Evolutionary conservation across 805 yeast species (phyloP).

Genomic region (Clavispora phyllophila): DNA sequence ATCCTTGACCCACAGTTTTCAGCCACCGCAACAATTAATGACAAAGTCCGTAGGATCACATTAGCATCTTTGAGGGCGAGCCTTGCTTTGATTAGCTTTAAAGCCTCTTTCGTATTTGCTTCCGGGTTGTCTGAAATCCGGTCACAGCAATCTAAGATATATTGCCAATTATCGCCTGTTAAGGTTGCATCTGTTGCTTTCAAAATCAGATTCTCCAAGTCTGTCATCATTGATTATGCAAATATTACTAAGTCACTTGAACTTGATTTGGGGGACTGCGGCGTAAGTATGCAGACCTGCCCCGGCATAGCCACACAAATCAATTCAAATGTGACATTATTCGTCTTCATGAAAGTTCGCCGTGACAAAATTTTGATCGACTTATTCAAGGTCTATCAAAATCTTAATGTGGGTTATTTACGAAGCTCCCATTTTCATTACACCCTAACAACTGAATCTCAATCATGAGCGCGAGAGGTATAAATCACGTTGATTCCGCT

Average conservation of each 20-base stretch:
- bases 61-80: slow-evolving; percentile 35
- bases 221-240: slow-evolving; percentile 2
- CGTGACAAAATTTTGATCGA: too few relatives aligned
- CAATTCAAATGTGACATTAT: too few relatives aligned
- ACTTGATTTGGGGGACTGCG: neutral
- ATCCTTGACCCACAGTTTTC: slow-evolving; percentile 43
- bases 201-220: slow-evolving; percentile 20
- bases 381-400: too few relatives aligned
- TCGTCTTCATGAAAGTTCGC: too few relatives aligned
- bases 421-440: too few relatives aligned
- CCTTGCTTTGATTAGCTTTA: slow-evolving; percentile 19
- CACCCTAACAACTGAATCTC: too few relatives aligned
- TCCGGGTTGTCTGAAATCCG: slow-evolving; percentile 34
- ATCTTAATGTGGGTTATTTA: too few relatives aligned
- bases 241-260: neutral
- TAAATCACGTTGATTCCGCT: too few relatives aligned
- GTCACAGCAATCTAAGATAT: slow-evolving; percentile 39
- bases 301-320: neutral
- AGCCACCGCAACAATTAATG: slow-evolving; percentile 35
- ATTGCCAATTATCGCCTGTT: slow-evolving; percentile 42
- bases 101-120: slow-evolving; percentile 28
- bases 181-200: slow-evolving; percentile 39
- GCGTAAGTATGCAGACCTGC: neutral
- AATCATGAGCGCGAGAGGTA: too few relatives aligned
- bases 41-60: slow-evolving; percentile 31